Evolutionary conservation across 2,329 filamentous ascomycete genomes (phyloP).

Genomic region (Lasiodiplodia sp.): DNA sequence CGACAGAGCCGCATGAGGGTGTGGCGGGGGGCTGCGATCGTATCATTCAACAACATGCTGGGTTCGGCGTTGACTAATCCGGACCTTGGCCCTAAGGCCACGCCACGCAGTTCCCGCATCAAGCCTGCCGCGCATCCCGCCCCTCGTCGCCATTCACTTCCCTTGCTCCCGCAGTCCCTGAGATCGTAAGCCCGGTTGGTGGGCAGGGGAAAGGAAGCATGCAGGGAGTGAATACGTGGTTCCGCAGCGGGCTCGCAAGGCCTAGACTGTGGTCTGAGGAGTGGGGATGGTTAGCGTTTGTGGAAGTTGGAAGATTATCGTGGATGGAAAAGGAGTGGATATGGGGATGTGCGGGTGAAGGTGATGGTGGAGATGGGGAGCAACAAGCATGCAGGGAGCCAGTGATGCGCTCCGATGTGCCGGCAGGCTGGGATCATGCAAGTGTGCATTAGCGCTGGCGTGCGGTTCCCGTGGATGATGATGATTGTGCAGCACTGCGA

Average conservation of each 20-base stretch:
- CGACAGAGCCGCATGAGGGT: neutral
- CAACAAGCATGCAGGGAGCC: conserved; percentile 2
- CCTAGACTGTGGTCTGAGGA: neutral
- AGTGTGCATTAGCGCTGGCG: conserved; percentile 23
- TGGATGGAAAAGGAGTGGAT: neutral
- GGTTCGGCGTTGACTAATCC: neutral
- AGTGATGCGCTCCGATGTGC: conserved; percentile 9
- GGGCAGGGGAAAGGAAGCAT: neutral
- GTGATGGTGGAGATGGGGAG: neutral
- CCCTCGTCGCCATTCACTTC: no score
- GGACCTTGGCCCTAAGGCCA: neutral
- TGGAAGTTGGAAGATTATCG: conserved; percentile 1
- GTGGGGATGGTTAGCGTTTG: neutral
- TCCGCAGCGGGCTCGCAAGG: neutral
- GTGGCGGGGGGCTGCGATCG: neutral
- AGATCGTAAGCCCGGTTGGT: neutral
- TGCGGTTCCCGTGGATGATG: neutral
- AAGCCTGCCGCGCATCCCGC: neutral
- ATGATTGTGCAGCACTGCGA: neutral
- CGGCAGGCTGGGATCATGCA: conserved; percentile 11
- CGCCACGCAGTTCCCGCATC: neutral
- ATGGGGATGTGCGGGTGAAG: conserved; percentile 1
- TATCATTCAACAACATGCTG: neutral
- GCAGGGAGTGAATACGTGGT: neutral
- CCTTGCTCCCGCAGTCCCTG: neutral